A percentile compares a stretch with the other conserved stretches of the same genome.
These are phyloP conservation scores for Fusarium nematophilum DNA, from an alignment of 2,329 filamentous ascomycete species.

Conservation along the genomic window DNA sequence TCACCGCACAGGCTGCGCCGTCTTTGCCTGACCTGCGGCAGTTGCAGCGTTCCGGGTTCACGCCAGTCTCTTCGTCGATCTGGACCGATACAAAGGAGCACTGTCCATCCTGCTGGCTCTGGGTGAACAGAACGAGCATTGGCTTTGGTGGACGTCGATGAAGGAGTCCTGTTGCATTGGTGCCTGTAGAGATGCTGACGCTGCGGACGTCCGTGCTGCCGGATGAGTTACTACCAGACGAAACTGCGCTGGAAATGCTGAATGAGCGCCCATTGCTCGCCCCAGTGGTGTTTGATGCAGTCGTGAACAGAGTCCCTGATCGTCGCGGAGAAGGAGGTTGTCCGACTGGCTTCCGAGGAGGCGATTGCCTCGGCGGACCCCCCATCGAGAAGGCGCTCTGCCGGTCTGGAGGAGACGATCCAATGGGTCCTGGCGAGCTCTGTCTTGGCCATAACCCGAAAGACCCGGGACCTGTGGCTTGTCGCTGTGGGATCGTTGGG, in stretches of 20 bases:
- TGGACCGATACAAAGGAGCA: conserved; percentile 47
- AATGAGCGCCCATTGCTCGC: conserved; percentile 30
- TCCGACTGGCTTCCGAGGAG: conserved; percentile 31
- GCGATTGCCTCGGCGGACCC: conserved; percentile 18
- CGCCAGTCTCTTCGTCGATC: conserved; percentile 47
- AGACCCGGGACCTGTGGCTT: conserved; percentile 16
- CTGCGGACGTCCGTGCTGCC: conserved; percentile 40
- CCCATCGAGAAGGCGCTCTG: conserved; percentile 18
- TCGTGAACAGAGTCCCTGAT: conserved; percentile 20
- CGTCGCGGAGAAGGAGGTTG: conserved; percentile 32
- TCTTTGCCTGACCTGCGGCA: conserved; percentile 45
- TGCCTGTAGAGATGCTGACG: conserved; percentile 40
- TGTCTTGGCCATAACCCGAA: conserved; percentile 33
- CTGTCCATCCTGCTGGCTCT: conserved; percentile 32
- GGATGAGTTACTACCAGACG: conserved; percentile 43
- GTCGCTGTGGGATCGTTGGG: conserved; percentile 35
- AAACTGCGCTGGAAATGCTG: conserved; percentile 38
- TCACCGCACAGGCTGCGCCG: conserved; percentile 39
- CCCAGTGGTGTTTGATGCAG: conserved; percentile 11
- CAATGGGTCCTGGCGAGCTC: conserved; percentile 29
- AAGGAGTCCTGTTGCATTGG: conserved; percentile 44
- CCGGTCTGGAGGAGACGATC: conserved; percentile 23
- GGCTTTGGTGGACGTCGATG: conserved; percentile 48
- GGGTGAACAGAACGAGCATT: conserved; percentile 50
- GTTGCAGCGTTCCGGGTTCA: conserved; percentile 50